Evolutionary conservation across 768 basidiomycete species (phyloP).

Genomic region (Rhodocollybia butyracea): DNA sequence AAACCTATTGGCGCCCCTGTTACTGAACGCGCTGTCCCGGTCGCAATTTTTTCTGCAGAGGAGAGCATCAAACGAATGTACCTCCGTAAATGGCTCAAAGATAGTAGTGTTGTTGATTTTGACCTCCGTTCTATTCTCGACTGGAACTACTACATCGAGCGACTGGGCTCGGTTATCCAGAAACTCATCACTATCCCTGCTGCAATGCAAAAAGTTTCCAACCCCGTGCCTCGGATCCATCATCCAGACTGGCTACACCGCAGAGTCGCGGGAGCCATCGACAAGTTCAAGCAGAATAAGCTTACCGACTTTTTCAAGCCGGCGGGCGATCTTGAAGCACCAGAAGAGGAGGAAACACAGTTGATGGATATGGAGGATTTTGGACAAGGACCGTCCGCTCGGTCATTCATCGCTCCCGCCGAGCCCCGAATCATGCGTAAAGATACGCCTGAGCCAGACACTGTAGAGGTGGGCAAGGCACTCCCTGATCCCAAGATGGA

Average conservation of each 20-base stretch:
- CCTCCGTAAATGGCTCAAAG: slow-evolving; percentile 95
- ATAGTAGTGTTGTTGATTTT: slow-evolving; percentile 81
- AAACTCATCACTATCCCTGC: slow-evolving; percentile 99
- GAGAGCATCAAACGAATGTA: slow-evolving; percentile 86
- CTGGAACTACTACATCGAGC: slow-evolving; percentile 98
- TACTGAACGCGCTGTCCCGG: slow-evolving; percentile 93
- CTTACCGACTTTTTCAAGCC: slow-evolving; percentile 89
- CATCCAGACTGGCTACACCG: slow-evolving; percentile 98
- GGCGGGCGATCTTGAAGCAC: slow-evolving; percentile 21
- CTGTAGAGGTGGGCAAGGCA: slow-evolving; percentile 29
- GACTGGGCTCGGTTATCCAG: slow-evolving; percentile 95
- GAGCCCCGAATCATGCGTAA: slow-evolving; percentile 45
- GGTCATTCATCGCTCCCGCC: slow-evolving; percentile 49
- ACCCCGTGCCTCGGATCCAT: slow-evolving; percentile 92
- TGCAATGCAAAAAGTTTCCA: slow-evolving; percentile 94
- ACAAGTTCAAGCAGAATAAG: slow-evolving; percentile 98
- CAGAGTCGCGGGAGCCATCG: slow-evolving; percentile 82
- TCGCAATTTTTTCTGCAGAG: slow-evolving; percentile 97
- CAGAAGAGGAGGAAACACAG: slow-evolving; percentile 23
- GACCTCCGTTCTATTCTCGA: slow-evolving; percentile 93
- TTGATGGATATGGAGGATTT: slow-evolving; percentile 64
- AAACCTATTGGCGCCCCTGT: slow-evolving; percentile 92
- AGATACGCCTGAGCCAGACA: slow-evolving; percentile 40
- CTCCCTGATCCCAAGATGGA: slow-evolving; percentile 62
- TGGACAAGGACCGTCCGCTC: slow-evolving; percentile 22